Percentiles rank a stretch among this genome's conserved stretches.
Conservation (phyloP, 2,329 filamentous ascomycete species). For the Thelonectria blattea region DNA sequence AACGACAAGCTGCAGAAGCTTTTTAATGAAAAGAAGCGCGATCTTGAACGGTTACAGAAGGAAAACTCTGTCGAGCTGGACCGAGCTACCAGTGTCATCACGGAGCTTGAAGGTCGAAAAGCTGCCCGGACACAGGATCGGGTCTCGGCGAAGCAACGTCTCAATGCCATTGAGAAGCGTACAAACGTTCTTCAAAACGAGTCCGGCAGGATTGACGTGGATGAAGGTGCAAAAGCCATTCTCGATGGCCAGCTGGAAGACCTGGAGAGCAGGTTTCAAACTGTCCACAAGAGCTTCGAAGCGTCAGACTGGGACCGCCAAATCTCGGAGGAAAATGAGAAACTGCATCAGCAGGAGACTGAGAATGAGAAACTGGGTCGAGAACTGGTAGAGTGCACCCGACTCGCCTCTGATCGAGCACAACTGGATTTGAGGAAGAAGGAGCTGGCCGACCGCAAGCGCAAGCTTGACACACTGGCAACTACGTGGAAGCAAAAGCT, state of each 20-base stretch:
- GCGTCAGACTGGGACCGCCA: conserved; percentile 72
- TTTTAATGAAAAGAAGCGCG: conserved; percentile 76
- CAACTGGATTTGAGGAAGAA: conserved; percentile 84
- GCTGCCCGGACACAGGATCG: conserved; percentile 77
- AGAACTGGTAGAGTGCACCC: conserved; percentile 85
- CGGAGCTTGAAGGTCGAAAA: conserved; percentile 75
- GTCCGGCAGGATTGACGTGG: conserved; percentile 75
- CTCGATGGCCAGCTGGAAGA: conserved; percentile 78
- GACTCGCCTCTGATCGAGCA: conserved; percentile 80
- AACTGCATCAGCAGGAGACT: conserved; percentile 72
- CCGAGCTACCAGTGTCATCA: conserved; percentile 73
- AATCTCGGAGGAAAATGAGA: conserved; percentile 68
- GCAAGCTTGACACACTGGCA: conserved; percentile 77
- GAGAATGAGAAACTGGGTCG: conserved; percentile 73
- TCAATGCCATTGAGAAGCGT: conserved; percentile 75
- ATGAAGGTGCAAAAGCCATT: conserved; percentile 83
- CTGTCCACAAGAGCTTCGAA: conserved; percentile 67
- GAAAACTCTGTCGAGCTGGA: conserved; percentile 78
- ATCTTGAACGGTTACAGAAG: conserved; percentile 75
- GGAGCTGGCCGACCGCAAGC: conserved; percentile 75
- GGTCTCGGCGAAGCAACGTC: conserved; percentile 73
- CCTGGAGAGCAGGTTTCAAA: conserved; percentile 65
- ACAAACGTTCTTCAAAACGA: conserved; percentile 69
- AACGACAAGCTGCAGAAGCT: conserved; percentile 78
- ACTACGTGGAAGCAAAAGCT: conserved; percentile 77